Evolutionary conservation across 257 asterid genomes (phyloP).

Genomic region (Nicotiana knightiana): DNA sequence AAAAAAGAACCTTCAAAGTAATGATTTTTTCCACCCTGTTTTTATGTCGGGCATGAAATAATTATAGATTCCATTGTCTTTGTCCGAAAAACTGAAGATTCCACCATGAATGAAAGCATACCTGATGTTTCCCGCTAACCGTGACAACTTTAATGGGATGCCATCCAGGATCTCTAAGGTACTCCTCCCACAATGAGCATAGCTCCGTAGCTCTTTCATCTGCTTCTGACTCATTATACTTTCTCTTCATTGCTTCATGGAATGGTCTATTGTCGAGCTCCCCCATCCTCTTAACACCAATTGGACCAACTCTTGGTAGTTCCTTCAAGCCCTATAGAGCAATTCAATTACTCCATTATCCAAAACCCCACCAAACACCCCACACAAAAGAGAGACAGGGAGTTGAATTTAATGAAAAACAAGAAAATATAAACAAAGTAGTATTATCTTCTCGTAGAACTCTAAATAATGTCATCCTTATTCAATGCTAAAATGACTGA

Average conservation of each 20-base stretch:
- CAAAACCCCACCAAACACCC: background rate
- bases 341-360: constrained; percentile 18
- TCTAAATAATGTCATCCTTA: background rate
- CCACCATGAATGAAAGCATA: constrained; percentile 20
- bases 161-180: constrained; percentile 92
- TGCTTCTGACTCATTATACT: constrained; percentile 58
- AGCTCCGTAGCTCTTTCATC: constrained; percentile 76
- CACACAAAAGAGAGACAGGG: background rate
- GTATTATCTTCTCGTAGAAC: background rate
- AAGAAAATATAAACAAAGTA: background rate
- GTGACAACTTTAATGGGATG: constrained; percentile 65
- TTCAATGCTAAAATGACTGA: background rate
- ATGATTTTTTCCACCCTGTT: background rate
- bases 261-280: constrained; percentile 80
- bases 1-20: background rate
- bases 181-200: constrained; percentile 88
- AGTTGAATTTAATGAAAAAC: background rate
- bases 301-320: constrained; percentile 29
- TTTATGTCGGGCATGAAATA: background rate
- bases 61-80: background rate
- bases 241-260: constrained; percentile 60
- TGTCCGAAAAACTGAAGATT: background rate
- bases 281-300: constrained; percentile 87
- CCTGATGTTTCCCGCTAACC: constrained; percentile 54
- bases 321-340: constrained; percentile 61